Evolutionary conservation across 164 flowering plant species (phyloP), one percentile per base, ranked within the genome.

Genomic region (Tinospora cordifolia): DNA sequence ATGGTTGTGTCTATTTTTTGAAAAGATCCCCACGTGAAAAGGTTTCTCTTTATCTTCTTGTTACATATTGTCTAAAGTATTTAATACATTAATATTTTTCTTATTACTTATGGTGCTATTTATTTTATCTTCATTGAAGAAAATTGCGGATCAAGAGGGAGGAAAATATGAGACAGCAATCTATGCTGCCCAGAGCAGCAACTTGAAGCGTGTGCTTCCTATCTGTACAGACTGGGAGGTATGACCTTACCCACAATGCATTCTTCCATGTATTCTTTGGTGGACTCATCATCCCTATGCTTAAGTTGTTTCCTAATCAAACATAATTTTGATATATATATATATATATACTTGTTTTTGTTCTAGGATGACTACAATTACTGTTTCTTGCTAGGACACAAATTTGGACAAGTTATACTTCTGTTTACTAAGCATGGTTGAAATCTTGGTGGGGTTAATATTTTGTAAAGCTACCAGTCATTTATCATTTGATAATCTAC

Each of bases 151-250:
- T 72, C 84, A 82, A 80, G 90, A 84, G 76, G 91, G 86, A 76
- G 89, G 92, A 44, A 95, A 88, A 72, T 90, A 83, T 76, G 99
- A 95, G 83, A 26, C 85, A 62, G 99, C 97, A 34, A 84, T 95
- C 40, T 92, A 83, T 86, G 97, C 97, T 71, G 76, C 84, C 40
- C 91, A 85, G 12, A 87, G 92, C 73, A 89, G 99, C 81, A 92
- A 95, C 81, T 79, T 90, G 78, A 90, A 87, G 86, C 85, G 92
- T 71, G 75, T 90, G 77, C 90, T 95, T 75, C 91, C 96, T 49
- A 73, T 89, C 54, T 95, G 99, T 74, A 81, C 79, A 19, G 90
- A 89, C 77, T 95, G 99, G 99, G 99, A 95, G 96, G 99, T 95
- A 83, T 17, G 22, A 47, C 21, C 36, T 66, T 57, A 8, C 30